Evolutionary conservation across 345 rosid species (phyloP).

Genomic region (Acer negundo): DNA sequence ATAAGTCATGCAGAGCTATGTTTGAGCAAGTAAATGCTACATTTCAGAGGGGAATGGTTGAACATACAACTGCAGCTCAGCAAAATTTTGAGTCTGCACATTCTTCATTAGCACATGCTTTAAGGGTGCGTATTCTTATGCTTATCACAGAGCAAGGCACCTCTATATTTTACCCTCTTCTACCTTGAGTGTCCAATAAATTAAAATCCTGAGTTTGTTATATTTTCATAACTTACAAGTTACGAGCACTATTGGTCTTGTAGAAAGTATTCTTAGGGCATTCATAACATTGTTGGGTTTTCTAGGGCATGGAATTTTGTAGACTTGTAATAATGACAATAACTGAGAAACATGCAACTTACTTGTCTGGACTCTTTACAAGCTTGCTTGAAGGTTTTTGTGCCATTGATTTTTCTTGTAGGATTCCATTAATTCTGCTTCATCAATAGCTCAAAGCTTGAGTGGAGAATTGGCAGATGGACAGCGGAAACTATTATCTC

Average conservation of each 20-base stretch:
- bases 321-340: too few species aligned
- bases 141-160: not conserved
- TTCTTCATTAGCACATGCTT: constrained; percentile 68
- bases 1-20: constrained; percentile 85
- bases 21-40: constrained; percentile 87
- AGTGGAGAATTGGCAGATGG: constrained; percentile 81
- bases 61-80: constrained; percentile 73
- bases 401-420: constrained; percentile 30
- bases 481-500: constrained; percentile 68
- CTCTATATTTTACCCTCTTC: not conserved
- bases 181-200: not conserved
- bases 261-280: too few species aligned
- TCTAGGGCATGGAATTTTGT: too few species aligned
- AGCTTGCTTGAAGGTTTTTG: too few species aligned
- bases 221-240: not conserved
- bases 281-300: too few species aligned
- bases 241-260: too few species aligned
- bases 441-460: constrained; percentile 62
- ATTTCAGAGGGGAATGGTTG: constrained; percentile 76
- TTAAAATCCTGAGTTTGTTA: not conserved
- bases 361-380: too few species aligned
- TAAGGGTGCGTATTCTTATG: constrained; percentile 53
- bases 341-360: too few species aligned
- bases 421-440: constrained; percentile 79
- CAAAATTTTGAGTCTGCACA: constrained; percentile 71